Percentiles rank a stretch among this genome's conserved stretches.
Conservation (phyloP, 768 basidiomycete genomes). For the Lentinula guzmanii region DNA sequence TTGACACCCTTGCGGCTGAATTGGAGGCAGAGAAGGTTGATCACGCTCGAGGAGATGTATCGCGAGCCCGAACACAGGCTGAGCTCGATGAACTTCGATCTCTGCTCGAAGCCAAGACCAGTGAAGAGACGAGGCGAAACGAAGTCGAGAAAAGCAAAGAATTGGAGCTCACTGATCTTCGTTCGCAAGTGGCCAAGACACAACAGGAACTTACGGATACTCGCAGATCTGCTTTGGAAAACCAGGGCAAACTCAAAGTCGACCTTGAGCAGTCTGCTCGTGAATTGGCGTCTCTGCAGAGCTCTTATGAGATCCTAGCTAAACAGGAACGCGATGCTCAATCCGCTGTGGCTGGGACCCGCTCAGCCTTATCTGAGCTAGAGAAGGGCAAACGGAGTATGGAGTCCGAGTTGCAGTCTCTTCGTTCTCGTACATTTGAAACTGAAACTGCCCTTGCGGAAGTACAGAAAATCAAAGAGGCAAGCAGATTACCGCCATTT, state of each 20-base stretch:
- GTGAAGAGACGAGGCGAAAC: constrained; percentile 76
- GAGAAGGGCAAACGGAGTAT: constrained; percentile 63
- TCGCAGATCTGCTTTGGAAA: constrained; percentile 54
- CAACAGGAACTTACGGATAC: constrained; percentile 65
- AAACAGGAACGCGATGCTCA: constrained; percentile 53
- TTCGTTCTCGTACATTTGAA: constrained; percentile 67
- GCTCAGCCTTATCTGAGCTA: constrained; percentile 44
- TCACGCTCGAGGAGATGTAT: constrained; percentile 33
- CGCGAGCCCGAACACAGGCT: constrained; percentile 60
- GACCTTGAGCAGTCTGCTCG: constrained; percentile 63
- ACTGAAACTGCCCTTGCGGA: constrained; percentile 59
- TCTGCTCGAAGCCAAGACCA: constrained; percentile 79
- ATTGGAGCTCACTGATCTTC: constrained; percentile 69
- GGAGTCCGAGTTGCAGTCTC: constrained; percentile 67
- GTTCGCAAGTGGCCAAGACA: constrained; percentile 52
- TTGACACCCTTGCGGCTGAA: constrained; percentile 61
- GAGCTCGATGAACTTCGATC: constrained; percentile 85
- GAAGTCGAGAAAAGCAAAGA: constrained; percentile 89
- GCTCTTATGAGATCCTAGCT: constrained; percentile 58
- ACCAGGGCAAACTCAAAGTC: constrained; percentile 66
- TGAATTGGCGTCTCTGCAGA: constrained; percentile 55
- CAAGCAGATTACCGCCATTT: constrained; percentile 22
- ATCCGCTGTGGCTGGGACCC: constrained; percentile 41
- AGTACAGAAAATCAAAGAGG: constrained; percentile 66
- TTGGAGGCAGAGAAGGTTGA: constrained; percentile 54